phyloP scores from a whole-genome alignment of 495 filamentous ascomycete species.

The Sabuloglossum arenarium region DNA sequence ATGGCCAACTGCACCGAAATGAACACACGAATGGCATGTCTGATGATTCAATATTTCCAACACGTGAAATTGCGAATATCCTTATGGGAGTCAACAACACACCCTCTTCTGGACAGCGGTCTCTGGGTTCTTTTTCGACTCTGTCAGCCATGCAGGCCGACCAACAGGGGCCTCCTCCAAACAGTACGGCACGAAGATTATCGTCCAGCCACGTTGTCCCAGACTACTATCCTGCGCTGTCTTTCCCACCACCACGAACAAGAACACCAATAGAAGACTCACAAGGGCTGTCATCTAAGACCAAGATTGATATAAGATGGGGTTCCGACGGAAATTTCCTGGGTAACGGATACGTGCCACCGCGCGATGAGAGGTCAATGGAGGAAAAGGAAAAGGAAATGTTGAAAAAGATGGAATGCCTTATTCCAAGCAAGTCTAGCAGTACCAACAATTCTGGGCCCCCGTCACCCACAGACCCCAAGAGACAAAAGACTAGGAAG shows the following conservation, averaged over 20 bases:
- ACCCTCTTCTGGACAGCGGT: background rate
- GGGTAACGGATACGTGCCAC: constrained; percentile 32
- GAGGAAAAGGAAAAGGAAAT: constrained; percentile 31
- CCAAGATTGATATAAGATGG: constrained; percentile 28
- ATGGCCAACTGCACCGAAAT: background rate
- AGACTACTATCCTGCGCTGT: background rate
- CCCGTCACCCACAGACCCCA: constrained; percentile 7
- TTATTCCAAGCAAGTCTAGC: constrained; percentile 30
- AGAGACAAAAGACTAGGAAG: constrained; percentile 1
- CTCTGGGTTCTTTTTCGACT: background rate
- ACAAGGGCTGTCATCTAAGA: background rate
- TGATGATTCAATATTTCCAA: background rate
- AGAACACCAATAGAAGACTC: background rate
- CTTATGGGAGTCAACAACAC: constrained; percentile 6
- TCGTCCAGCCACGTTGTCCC: background rate
- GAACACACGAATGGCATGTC: background rate
- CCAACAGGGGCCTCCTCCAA: background rate
- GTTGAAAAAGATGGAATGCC: constrained; percentile 30
- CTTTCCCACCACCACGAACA: background rate
- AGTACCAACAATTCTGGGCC: constrained; percentile 41
- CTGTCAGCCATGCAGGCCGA: background rate
- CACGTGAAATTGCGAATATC: background rate
- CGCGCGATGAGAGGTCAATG: constrained; percentile 30
- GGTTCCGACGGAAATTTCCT: constrained; percentile 45
- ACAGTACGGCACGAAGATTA: background rate